Evolutionary conservation across 345 rosid species (phyloP), one percentile per base, ranked within the genome.

Genomic region (Melastoma malabathricum): DNA sequence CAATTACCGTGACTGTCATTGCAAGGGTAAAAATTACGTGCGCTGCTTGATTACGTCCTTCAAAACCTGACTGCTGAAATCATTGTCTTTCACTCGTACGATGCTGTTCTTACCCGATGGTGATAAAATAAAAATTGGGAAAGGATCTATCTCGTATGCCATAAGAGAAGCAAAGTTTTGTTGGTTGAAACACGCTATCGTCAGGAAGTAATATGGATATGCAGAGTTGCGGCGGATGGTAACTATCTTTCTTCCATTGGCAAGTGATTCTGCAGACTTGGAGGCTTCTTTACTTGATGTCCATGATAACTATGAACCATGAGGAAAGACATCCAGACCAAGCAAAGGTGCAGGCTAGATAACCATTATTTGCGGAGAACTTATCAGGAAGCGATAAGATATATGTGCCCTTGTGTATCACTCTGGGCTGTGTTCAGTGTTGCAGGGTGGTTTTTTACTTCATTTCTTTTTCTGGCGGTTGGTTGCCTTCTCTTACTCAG

Each of bases 81-180:
- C 41, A 34, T 34, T 34, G 4, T 2, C 25, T 22, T 65, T 69
- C 78, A 79, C 17, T 64, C 66, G 14, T 14, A 54, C 3, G 89
- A 76, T 34, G 68, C 76, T 4, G 71, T 70, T 29, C 48, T 19
- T 56, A 70, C 51, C 83, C 76, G 72, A 18, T 43, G 48, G 46
- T 44, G 34, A 56, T 5, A n/a, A 15, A 22, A 31, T 20, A 50
- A 34, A 39, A 51, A 34, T 34, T 9, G 12, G 41, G 41, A 34
- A 90, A 55, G 80, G 75, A 70, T 88, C 96, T 65, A 79, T 0
- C 0, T 53, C 69, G 12, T 67, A 73, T 13, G 86, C 81, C 41
- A 9, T 10, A 34, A 9, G 12, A 6, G 12, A 34, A 34, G 41
- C 41, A 34, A 34, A 31, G 38, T 31, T 31, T 31, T 9, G 38